Percentiles rank a stretch among this genome's conserved stretches.
Conservation (phyloP, 768 basidiomycete genomes). For the Fomitopsis serialis region DNA sequence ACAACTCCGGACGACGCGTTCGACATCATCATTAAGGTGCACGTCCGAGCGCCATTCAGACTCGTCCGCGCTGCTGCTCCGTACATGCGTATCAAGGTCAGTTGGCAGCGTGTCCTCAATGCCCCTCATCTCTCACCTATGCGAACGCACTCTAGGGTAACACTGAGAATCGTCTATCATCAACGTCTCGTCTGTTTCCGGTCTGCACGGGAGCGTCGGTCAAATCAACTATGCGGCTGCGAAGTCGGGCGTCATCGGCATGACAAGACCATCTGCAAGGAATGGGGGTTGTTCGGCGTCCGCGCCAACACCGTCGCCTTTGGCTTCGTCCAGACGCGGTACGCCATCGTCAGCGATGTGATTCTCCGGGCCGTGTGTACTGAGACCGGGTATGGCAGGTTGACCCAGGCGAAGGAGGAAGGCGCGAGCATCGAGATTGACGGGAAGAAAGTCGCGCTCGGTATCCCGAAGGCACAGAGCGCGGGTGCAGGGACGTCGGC, state of each 20-base stretch:
- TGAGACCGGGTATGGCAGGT: conserved; percentile 20
- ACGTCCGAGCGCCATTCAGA: conserved; percentile 83
- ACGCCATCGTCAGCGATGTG: no score
- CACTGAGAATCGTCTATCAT: conserved; percentile 70
- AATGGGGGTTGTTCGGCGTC: conserved; percentile 81
- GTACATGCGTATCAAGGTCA: conserved; percentile 73
- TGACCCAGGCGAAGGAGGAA: conserved; percentile 76
- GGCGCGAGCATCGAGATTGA: conserved; percentile 73
- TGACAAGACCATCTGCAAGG: conserved; percentile 87
- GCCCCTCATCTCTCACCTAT: background rate
- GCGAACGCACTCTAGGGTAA: conserved; percentile 29
- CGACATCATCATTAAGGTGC: conserved; percentile 79
- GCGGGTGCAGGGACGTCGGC: conserved; percentile 33
- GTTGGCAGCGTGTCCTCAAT: conserved; percentile 2
- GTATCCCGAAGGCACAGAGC: conserved; percentile 44
- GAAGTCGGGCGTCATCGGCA: conserved; percentile 71
- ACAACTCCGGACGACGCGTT: conserved; percentile 80
- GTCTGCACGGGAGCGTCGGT: conserved; percentile 83
- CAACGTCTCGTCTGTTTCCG: conserved; percentile 80
- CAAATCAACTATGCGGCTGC: conserved; percentile 81
- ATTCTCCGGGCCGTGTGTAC: no score
- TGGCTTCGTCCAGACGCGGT: conserved; percentile 76
- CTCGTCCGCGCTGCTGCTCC: conserved; percentile 81
- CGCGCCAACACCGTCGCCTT: conserved; percentile 80
- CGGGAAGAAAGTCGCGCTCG: conserved; percentile 80